phyloP scores from a whole-genome alignment of 768 basidiomycete genomes.

The Podaxis pistillaris region DNA sequence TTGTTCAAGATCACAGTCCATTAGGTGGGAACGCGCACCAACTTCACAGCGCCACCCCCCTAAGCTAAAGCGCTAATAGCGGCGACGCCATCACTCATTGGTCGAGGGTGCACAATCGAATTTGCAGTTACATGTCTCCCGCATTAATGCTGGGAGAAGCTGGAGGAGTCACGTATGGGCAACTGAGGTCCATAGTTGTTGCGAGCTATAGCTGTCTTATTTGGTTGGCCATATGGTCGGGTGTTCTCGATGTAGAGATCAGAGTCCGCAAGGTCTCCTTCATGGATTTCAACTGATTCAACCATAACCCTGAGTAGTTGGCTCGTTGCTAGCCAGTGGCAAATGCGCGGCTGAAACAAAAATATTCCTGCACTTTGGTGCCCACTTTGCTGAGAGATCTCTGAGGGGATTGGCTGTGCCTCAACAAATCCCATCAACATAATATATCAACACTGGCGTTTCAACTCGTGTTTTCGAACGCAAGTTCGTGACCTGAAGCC shows the following conservation, averaged over 20 bases:
- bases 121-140: too few species aligned
- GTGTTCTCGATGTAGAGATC: background rate
- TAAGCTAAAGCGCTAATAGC: too few species aligned
- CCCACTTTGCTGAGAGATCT: background rate
- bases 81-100: too few species aligned
- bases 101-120: too few species aligned
- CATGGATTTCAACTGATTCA: background rate
- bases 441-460: background rate
- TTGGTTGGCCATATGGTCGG: background rate
- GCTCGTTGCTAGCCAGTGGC: slow-evolving; percentile 1
- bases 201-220: background rate
- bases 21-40: background rate
- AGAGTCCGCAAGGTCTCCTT: background rate
- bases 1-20: background rate
- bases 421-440: too few species aligned
- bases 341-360: background rate
- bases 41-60: background rate
- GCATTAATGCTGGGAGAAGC: too few species aligned
- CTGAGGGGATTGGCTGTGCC: background rate
- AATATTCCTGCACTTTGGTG: background rate
- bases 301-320: background rate
- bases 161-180: background rate
- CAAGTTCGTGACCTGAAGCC: background rate
- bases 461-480: background rate
- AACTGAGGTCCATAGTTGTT: background rate